phyloP scores from a whole-genome alignment of 495 filamentous ascomycete genomes.

The Daldinia grandis region DNA sequence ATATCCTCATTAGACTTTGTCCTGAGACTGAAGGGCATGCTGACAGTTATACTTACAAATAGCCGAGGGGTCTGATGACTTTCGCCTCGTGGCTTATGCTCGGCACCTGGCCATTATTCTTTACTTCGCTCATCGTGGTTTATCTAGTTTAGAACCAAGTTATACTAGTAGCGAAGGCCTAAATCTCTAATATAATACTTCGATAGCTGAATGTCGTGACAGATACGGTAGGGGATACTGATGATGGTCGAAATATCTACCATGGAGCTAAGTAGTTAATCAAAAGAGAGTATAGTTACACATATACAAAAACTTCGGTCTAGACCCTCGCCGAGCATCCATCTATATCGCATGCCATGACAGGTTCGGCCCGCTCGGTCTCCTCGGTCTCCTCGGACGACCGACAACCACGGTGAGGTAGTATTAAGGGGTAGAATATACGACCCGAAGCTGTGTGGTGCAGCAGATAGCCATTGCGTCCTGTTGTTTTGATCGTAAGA shows the following conservation, averaged over 20 bases:
- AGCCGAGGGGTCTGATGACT: slow-evolving; percentile 24
- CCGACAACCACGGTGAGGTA: not conserved
- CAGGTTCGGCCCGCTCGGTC: not conserved
- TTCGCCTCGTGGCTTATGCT: slow-evolving; percentile 16
- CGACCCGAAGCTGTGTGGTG: not conserved
- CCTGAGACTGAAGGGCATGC: not conserved
- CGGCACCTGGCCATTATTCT: not conserved
- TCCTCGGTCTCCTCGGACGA: not conserved
- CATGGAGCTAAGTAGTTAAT: too few species aligned
- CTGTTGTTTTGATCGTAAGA: not conserved
- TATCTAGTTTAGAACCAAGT: not conserved
- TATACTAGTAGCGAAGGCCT: not conserved
- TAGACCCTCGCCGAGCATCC: not conserved
- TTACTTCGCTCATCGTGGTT: not conserved
- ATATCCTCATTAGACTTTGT: not conserved
- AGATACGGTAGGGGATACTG: not conserved
- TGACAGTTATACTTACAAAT: slow-evolving; percentile 11
- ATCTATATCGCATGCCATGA: not conserved
- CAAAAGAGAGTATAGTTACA: too few species aligned
- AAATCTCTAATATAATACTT: not conserved
- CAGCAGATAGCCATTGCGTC: not conserved
- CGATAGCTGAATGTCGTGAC: not conserved
- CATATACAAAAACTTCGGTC: not conserved
- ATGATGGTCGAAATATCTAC: too few species aligned
- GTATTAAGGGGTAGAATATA: not conserved